phyloP scores from a whole-genome alignment of 805 yeast genomes.

The Candida vaughaniae region DNA sequence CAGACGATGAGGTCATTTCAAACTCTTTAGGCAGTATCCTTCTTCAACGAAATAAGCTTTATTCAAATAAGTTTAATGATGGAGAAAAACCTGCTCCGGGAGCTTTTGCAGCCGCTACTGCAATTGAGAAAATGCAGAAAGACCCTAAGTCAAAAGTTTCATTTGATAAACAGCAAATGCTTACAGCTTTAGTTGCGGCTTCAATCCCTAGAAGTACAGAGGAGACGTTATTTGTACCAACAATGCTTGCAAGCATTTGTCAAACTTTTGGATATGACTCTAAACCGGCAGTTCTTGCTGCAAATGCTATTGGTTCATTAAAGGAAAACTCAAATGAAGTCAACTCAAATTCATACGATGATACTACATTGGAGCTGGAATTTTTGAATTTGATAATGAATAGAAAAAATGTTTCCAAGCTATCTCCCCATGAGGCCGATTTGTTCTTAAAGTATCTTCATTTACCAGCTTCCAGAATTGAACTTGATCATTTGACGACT shows the following conservation, averaged over 20 bases:
- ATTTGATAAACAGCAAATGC: conserved; percentile 33
- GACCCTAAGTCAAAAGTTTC: conserved; percentile 19
- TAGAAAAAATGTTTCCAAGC: conserved; percentile 24
- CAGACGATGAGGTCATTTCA: conserved; percentile 23
- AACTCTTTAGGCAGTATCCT: conserved; percentile 14
- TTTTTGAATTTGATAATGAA: conserved; percentile 27
- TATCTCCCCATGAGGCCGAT: conserved; percentile 39
- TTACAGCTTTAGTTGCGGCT: conserved; percentile 56
- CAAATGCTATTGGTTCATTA: conserved; percentile 66
- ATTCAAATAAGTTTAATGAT: conserved; percentile 12
- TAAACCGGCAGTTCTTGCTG: conserved; percentile 67
- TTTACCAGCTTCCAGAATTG: conserved; percentile 51
- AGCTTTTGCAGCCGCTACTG: conserved; percentile 62
- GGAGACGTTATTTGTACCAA: conserved; percentile 73
- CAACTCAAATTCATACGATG: conserved; percentile 10
- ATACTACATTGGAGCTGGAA: conserved; percentile 9
- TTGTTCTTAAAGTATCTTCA: conserved; percentile 38
- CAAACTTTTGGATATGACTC: conserved; percentile 71
- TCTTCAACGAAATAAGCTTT: conserved; percentile 10
- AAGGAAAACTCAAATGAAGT: conserved; percentile 43
- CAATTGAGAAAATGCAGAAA: conserved; percentile 55
- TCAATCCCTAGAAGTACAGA: conserved; percentile 77
- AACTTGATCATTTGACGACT: conserved; percentile 66
- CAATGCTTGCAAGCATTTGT: conserved; percentile 65
- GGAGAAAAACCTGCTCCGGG: conserved; percentile 76